Evolutionary conservation across 1,284 basidiomycete species (phyloP).

Genomic region (Neolentinus lepideus): DNA sequence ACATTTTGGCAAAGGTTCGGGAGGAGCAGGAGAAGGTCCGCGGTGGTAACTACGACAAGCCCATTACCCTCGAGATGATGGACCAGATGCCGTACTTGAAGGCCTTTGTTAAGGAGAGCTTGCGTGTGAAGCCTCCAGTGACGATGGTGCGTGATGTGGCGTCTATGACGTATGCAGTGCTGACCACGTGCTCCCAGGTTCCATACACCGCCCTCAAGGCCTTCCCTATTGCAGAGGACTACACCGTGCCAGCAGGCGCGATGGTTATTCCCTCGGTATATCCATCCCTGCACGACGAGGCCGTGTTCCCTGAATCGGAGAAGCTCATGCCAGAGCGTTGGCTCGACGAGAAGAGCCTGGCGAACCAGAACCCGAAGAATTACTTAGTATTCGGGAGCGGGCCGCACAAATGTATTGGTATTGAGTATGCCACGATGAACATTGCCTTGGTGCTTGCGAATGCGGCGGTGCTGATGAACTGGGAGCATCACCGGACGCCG

Average conservation of each 20-base stretch:
- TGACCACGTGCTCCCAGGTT: constrained; percentile 42
- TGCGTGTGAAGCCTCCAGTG: constrained; percentile 88
- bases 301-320: constrained; percentile 86
- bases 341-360: constrained; percentile 77
- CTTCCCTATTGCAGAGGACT: constrained; percentile 87
- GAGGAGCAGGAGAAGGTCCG: constrained; percentile 89
- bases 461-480: constrained; percentile 81
- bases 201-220: constrained; percentile 89
- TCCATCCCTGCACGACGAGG: constrained; percentile 87
- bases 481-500: constrained; percentile 82
- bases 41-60: constrained; percentile 70
- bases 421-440: constrained; percentile 93
- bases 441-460: constrained; percentile 82
- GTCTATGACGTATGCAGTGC: background rate
- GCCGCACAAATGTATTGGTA: constrained; percentile 89
- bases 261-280: constrained; percentile 99
- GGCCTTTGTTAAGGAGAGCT: constrained; percentile 89
- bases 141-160: constrained; percentile 62
- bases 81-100: constrained; percentile 92
- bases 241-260: constrained; percentile 86
- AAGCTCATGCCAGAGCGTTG: constrained; percentile 86
- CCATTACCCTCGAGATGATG: constrained; percentile 85
- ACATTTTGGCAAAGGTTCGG: constrained; percentile 83
- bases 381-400: constrained; percentile 95
- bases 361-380: constrained; percentile 87